Evolutionary conservation across 208 protist species (phyloP).

Genomic region (Blastocrithidia nonstop): DNA sequence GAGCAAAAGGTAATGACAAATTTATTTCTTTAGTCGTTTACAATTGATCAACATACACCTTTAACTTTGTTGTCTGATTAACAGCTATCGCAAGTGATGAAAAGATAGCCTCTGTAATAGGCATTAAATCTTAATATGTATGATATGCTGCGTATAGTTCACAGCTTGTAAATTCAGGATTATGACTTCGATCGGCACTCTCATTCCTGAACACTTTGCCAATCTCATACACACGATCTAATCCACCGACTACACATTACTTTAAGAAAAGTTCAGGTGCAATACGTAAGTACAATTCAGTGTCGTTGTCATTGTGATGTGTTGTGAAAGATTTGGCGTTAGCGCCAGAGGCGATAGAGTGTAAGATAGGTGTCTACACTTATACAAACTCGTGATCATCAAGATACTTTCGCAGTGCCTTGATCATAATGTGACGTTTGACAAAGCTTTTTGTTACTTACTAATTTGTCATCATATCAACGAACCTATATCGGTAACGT

Average conservation of each 20-base stretch:
- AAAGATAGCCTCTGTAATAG: constrained; percentile 88
- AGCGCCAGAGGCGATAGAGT: constrained; percentile 76
- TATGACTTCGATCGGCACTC: constrained; percentile 88
- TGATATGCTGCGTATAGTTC: constrained; percentile 90
- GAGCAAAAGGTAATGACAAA: constrained; percentile 72
- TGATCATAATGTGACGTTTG: constrained; percentile 40
- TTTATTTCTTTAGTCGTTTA: constrained; percentile 42
- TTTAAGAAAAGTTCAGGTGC: constrained; percentile 92
- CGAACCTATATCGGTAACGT: constrained; percentile 76
- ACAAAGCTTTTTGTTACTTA: constrained; percentile 24
- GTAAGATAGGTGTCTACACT: constrained; percentile 91
- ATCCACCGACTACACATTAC: constrained; percentile 87
- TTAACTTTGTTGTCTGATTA: constrained; percentile 29
- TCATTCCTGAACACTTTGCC: constrained; percentile 91
- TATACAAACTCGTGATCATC: constrained; percentile 70
- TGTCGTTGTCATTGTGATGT: constrained; percentile 78
- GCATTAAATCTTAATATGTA: constrained; percentile 89
- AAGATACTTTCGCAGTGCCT: constrained; percentile 56
- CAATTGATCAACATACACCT: constrained; percentile 13
- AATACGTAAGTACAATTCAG: constrained; percentile 72
- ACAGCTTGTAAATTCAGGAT: constrained; percentile 92
- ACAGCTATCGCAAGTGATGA: constrained; percentile 29
- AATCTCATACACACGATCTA: constrained; percentile 92
- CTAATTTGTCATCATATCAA: constrained; percentile 78
- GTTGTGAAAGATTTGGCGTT: constrained; percentile 87